phyloP scores from a whole-genome alignment of 805 yeast species.

The Pichia membranifaciens region DNA sequence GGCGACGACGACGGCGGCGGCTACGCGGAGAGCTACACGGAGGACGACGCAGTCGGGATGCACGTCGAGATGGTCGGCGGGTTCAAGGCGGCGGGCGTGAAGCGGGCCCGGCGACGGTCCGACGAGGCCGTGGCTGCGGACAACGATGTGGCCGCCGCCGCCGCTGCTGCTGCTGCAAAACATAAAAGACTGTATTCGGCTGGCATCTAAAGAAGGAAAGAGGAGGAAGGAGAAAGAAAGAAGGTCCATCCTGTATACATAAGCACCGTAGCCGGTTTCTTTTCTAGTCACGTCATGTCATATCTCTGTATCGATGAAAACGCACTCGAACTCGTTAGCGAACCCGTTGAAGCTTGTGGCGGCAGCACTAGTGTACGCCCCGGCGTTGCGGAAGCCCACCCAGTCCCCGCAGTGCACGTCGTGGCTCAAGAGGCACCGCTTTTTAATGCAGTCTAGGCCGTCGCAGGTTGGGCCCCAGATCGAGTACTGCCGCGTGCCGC shows the following conservation, averaged over 20 bases:
- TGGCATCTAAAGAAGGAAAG: background rate
- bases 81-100: slow-evolving; percentile 16
- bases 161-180: background rate
- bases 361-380: slow-evolving; percentile 92
- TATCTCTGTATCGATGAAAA: slow-evolving; percentile 46
- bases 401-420: slow-evolving; percentile 83
- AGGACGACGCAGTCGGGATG: slow-evolving; percentile 21
- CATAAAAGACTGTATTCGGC: slow-evolving; percentile 1
- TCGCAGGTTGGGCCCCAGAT: slow-evolving; percentile 99
- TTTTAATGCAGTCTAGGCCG: slow-evolving; percentile 80
- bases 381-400: slow-evolving; percentile 76
- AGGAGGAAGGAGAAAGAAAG: background rate
- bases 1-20: slow-evolving; percentile 24
- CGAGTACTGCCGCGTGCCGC: slow-evolving; percentile 38
- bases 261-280: too few relatives aligned
- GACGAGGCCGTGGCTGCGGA: background rate
- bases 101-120: slow-evolving; percentile 19
- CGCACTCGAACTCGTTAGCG: slow-evolving; percentile 49
- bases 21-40: slow-evolving; percentile 14
- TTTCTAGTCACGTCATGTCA: slow-evolving; percentile 1
- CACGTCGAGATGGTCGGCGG: slow-evolving; percentile 25
- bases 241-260: too few relatives aligned
- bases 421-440: slow-evolving; percentile 45
- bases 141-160: too few relatives aligned
- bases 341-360: slow-evolving; percentile 93